phyloP scores from a whole-genome alignment of 1,284 basidiomycete genomes.

The Ganoderma boninense region DNA sequence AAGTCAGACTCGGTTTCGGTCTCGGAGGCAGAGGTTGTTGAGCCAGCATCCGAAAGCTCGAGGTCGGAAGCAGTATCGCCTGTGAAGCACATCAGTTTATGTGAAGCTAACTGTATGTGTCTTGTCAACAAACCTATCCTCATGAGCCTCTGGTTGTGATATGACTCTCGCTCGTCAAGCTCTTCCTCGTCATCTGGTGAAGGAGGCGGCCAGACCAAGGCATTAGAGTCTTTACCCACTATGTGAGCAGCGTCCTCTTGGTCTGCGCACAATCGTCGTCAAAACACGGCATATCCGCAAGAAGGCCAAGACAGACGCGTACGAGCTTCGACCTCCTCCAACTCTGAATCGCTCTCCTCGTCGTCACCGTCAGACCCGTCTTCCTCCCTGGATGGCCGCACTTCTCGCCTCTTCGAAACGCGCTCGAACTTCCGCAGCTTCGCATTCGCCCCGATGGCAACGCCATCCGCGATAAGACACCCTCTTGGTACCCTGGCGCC shows the following conservation, averaged over 20 bases:
- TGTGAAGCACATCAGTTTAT: slow-evolving; percentile 37
- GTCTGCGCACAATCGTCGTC: slow-evolving; percentile 28
- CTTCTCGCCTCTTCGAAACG: slow-evolving; percentile 61
- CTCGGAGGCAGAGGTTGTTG: slow-evolving; percentile 51
- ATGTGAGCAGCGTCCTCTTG: slow-evolving; percentile 56
- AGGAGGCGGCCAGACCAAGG: slow-evolving; percentile 71
- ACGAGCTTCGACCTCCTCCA: slow-evolving; percentile 73
- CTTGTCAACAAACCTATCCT: slow-evolving; percentile 61
- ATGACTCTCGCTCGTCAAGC: slow-evolving; percentile 67
- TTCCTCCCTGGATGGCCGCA: slow-evolving; percentile 42
- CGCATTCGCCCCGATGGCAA: slow-evolving; percentile 80
- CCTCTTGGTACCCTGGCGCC: slow-evolving; percentile 70
- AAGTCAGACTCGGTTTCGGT: slow-evolving; percentile 45
- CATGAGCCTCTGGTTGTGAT: slow-evolving; percentile 73
- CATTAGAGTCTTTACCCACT: slow-evolving; percentile 71
- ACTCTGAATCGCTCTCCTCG: slow-evolving; percentile 64
- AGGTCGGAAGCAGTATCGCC: slow-evolving; percentile 71
- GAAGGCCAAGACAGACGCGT: slow-evolving; percentile 35
- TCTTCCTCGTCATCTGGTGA: slow-evolving; percentile 62
- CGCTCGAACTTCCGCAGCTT: slow-evolving; percentile 75
- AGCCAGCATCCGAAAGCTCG: slow-evolving; percentile 64
- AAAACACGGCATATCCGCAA: neutral
- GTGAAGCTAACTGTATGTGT: neutral
- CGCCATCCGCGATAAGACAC: slow-evolving; percentile 83
- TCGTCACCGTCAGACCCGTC: slow-evolving; percentile 46